Percentiles rank a stretch among this genome's conserved stretches.
Evolutionary conservation across 441 rosid genomes (phyloP).

Genomic region (Theobroma grandiflorum): DNA sequence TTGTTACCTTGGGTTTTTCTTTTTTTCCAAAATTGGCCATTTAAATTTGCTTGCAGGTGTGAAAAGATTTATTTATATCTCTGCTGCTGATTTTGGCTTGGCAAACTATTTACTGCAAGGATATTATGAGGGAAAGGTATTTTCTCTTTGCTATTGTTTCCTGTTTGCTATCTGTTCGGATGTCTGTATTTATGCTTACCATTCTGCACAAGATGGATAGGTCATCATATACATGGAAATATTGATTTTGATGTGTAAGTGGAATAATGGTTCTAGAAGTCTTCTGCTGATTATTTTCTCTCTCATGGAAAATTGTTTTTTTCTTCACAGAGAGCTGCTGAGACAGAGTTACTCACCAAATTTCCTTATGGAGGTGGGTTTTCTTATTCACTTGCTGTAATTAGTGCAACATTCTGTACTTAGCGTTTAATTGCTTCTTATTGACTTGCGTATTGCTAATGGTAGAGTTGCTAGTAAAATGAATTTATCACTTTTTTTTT

Average conservation of each 20-base stretch:
- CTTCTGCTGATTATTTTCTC: background rate
- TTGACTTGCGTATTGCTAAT: background rate
- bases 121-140: conserved; percentile 92
- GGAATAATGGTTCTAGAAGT: background rate
- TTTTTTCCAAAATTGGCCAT: conserved; percentile 5
- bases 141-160: conserved; percentile 11
- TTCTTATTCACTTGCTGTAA: conserved; percentile 20
- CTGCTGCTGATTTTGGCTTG: conserved; percentile 86
- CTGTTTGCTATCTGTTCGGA: background rate
- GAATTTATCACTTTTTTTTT: background rate
- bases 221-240: background rate
- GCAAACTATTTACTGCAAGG: conserved; percentile 76
- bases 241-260: background rate
- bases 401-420: conserved; percentile 10
- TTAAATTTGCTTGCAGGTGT: conserved; percentile 56
- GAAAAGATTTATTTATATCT: conserved; percentile 82
- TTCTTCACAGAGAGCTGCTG: conserved; percentile 79
- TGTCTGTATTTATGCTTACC: background rate
- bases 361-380: conserved; percentile 84
- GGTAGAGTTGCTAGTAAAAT: background rate
- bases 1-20: background rate
- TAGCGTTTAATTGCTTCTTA: background rate
- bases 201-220: background rate
- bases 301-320: conserved; percentile 9
- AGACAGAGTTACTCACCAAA: conserved; percentile 85